Evolutionary conservation across 768 basidiomycete species (phyloP).

Genomic region (Suillus variegatus): DNA sequence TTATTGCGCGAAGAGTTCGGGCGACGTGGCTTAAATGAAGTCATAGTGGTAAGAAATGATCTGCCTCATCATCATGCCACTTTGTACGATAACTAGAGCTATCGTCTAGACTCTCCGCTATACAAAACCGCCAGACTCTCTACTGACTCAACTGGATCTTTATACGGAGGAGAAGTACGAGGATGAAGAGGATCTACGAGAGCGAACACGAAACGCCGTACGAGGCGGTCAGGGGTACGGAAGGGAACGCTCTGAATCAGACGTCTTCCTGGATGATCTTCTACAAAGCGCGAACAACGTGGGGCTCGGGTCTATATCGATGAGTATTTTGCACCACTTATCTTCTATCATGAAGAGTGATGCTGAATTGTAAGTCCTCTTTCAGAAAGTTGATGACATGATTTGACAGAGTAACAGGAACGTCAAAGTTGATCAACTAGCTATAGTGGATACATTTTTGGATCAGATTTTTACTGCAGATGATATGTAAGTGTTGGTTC

Average conservation of each 20-base stretch:
- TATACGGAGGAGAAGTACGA: constrained; percentile 90
- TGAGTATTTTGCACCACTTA: constrained; percentile 61
- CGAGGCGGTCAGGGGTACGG: constrained; percentile 24
- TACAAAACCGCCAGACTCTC: constrained; percentile 68
- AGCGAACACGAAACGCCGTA: constrained; percentile 50
- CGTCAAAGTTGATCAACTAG: constrained; percentile 59
- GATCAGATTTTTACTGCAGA: constrained; percentile 18
- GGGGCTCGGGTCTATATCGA: constrained; percentile 34
- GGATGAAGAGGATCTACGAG: constrained; percentile 83
- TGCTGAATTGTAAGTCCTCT: constrained; percentile 55
- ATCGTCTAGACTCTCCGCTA: constrained; percentile 66
- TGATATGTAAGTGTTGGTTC: constrained; percentile 1
- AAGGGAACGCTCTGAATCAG: constrained; percentile 46
- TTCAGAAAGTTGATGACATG: background rate
- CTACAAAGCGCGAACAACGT: constrained; percentile 55
- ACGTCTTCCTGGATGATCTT: constrained; percentile 59
- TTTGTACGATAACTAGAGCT: background rate
- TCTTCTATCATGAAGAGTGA: constrained; percentile 57
- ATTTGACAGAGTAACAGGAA: constrained; percentile 42
- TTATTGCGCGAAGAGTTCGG: constrained; percentile 81
- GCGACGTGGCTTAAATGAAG: constrained; percentile 80
- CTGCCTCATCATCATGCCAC: background rate
- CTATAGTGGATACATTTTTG: constrained; percentile 64
- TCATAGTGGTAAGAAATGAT: constrained; percentile 66
- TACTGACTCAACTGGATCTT: constrained; percentile 79